Base-by-base conservation (phyloP, 306 rosid species). In the Parietaria judaica region DNA sequence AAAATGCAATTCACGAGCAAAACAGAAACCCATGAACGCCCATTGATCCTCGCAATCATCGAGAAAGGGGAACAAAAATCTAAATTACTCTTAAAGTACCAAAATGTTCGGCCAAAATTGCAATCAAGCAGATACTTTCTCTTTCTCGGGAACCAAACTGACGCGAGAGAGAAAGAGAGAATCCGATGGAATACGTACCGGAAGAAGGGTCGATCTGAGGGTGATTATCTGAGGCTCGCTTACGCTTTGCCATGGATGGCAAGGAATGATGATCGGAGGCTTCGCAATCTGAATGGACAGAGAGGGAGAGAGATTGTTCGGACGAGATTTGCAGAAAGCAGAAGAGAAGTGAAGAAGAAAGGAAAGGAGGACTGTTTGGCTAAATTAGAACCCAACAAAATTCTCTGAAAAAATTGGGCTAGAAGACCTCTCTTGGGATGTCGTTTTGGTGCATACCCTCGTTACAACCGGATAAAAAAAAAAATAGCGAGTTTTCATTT, bases 221-320 rank as follows among this genome's bases (percentile, higher is more conserved):
- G 35, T 72, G 90, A 78, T 41, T 41, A 41, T 86, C 80, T 68
- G 82, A 78, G 61, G 63, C 67, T 56, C 79, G 85, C 78, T 86
- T 89, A 55, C 79, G 71, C 76, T 83, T 87, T 39, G 84, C 83
- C 91, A 81, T 82, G 3, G 70, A n/a, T 61, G 47, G 36, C 13
- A 66, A 62, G 47, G 48, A 58, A 47, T 63, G 46, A 47, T 35
- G 77, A 73, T 72, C 63, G 69, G 78, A 76, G 83, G 86, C 71
- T 77, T 51, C 73, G 80, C 83, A 84, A 67, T 69, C 72, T 49
- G 66, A 67, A 79, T 51, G 71, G 16, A 77, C 67, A 80, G 82
- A 69, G 68, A 59, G 72, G 53, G n/a, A 36, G 23, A 59, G 38
- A 9, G 14, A 69, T 70, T 71, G 57, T 16, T 44, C 41, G 36